phyloP scores from a whole-genome alignment of 352 stramenopile genomes.

The Globisporangium alternatum region DNA sequence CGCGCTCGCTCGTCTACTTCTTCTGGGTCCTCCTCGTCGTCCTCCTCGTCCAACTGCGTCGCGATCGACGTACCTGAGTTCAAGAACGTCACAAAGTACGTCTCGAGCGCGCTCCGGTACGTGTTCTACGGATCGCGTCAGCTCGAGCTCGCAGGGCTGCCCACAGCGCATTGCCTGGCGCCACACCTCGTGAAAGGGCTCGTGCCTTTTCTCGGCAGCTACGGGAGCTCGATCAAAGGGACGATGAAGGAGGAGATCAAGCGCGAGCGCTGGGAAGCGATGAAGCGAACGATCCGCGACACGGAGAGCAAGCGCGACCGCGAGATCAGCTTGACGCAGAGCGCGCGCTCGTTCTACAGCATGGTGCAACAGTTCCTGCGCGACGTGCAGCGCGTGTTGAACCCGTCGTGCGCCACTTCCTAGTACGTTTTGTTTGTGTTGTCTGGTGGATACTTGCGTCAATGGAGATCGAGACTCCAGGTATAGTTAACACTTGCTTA shows the following conservation, averaged over 20 bases:
- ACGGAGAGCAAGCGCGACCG: constrained; percentile 60
- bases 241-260: constrained; percentile 75
- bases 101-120: constrained; percentile 71
- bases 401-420: constrained; percentile 76
- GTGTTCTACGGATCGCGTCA: constrained; percentile 81
- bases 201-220: constrained; percentile 55
- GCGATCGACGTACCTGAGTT: constrained; percentile 72
- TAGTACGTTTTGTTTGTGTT: constrained; percentile 34
- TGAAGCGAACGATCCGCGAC: constrained; percentile 63
- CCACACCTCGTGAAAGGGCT: constrained; percentile 61
- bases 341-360: constrained; percentile 71
- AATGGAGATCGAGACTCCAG: neutral
- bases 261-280: constrained; percentile 81
- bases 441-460: neutral
- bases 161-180: constrained; percentile 70
- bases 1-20: constrained; percentile 4
- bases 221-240: constrained; percentile 66
- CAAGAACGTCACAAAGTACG: constrained; percentile 73
- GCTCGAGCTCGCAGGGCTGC: constrained; percentile 71
- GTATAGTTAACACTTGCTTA: neutral
- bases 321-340: constrained; percentile 83
- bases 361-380: constrained; percentile 81
- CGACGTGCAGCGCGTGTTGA: constrained; percentile 73
- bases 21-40: neutral
- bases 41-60: constrained; percentile 20